phyloP scores from a whole-genome alignment of 2,329 filamentous ascomycete genomes.

The Curvularia sp. region DNA sequence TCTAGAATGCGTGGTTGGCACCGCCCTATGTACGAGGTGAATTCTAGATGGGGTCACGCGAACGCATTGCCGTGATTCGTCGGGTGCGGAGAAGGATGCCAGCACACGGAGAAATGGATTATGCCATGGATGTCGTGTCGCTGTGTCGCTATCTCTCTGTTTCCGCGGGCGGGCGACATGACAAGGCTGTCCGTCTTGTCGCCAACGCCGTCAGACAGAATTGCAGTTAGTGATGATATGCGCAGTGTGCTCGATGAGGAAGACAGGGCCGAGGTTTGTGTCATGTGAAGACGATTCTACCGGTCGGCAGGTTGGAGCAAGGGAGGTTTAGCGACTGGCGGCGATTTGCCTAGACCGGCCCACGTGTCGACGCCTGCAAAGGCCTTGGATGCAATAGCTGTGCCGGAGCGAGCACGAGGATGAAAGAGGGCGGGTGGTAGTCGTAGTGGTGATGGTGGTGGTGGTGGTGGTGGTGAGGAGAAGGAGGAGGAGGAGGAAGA shows the following conservation, averaged over 20 bases:
- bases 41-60: conserved; percentile 3
- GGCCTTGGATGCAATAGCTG: conserved; percentile 18
- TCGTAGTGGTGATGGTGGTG: conserved; percentile 9
- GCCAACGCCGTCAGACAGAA: conserved; percentile 1
- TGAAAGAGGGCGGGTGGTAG: neutral
- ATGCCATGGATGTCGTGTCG: neutral
- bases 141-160: neutral
- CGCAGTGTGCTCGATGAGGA: conserved; percentile 24
- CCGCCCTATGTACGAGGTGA: neutral
- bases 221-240: conserved; percentile 15
- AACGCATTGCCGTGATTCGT: conserved; percentile 2
- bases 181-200: conserved; percentile 4
- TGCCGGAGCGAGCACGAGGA: neutral
- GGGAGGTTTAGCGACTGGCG: conserved; percentile 2
- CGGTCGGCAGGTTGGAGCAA: neutral
- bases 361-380: conserved; percentile 27
- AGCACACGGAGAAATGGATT: conserved; percentile 2
- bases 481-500: too few relatives aligned
- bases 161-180: neutral
- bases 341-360: conserved; percentile 20
- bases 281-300: conserved; percentile 16
- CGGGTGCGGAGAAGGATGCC: neutral
- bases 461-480: neutral
- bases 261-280: conserved; percentile 21
- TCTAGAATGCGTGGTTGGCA: conserved; percentile 1